phyloP scores from a whole-genome alignment of 169 alveolate species.

The Cryptosporidium tyzzeri region DNA sequence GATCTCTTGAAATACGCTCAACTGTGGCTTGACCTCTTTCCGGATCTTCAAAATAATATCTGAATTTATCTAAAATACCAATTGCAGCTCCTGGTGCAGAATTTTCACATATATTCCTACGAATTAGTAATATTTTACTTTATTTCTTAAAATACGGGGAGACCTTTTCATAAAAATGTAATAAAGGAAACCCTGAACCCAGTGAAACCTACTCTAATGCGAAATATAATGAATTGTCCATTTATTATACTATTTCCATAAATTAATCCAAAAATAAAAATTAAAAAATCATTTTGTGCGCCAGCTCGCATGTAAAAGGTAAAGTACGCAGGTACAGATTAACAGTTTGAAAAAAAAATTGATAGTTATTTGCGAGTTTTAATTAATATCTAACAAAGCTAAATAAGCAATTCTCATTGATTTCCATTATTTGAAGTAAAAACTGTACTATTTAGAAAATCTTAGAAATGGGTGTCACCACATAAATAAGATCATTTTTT shows the following conservation, averaged over 20 bases:
- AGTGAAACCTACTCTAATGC: constrained; percentile 20
- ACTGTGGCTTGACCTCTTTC: constrained; percentile 5
- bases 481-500: constrained; percentile 45
- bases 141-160: not conserved
- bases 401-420: not conserved
- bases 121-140: not conserved
- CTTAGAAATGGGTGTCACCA: constrained; percentile 51
- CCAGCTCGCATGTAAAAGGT: not conserved
- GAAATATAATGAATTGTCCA: not conserved
- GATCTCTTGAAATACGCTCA: constrained; percentile 24
- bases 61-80: constrained; percentile 56
- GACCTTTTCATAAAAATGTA: not conserved
- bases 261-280: not conserved
- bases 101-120: constrained; percentile 39
- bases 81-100: constrained; percentile 59
- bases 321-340: not conserved
- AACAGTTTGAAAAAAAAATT: not conserved
- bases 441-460: not conserved
- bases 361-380: not conserved
- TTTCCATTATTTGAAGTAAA: not conserved
- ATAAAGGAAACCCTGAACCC: not conserved
- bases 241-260: not conserved
- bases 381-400: not conserved
- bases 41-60: not conserved
- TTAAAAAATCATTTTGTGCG: not conserved